These are phyloP conservation scores for Annulohypoxylon moriforme DNA, from an alignment of 495 filamentous ascomycete species.

Conservation along the genomic window DNA sequence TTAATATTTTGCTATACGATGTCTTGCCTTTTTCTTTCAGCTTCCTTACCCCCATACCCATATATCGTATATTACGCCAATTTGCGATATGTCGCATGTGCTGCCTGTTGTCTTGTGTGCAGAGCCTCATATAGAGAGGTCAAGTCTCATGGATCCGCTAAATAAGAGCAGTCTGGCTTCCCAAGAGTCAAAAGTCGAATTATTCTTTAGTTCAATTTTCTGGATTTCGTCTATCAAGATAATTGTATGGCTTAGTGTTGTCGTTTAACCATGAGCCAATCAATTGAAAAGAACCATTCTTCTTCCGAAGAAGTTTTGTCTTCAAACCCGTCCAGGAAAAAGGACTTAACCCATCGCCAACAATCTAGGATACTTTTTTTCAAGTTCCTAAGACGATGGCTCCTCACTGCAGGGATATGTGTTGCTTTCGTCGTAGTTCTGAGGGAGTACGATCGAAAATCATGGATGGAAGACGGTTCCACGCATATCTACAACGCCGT, in stretches of 20 bases:
- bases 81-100: too few species aligned
- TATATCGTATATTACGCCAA: too few species aligned
- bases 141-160: too few species aligned
- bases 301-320: not conserved
- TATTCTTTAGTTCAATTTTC: too few species aligned
- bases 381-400: slow-evolving; percentile 4
- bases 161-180: too few species aligned
- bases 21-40: too few species aligned
- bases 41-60: too few species aligned
- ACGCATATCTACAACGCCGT: slow-evolving; percentile 7
- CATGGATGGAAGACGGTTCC: not conserved
- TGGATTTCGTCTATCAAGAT: not conserved
- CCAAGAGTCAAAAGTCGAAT: too few species aligned
- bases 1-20: too few species aligned
- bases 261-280: not conserved
- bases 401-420: slow-evolving; percentile 2
- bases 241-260: not conserved
- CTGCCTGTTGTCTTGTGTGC: too few species aligned
- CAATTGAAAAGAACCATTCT: not conserved
- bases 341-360: not conserved
- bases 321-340: not conserved
- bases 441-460: not conserved
- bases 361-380: not conserved
- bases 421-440: slow-evolving; percentile 2
- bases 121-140: too few species aligned